phyloP scores from a whole-genome alignment of 2,329 filamentous ascomycete species.

The Trichoderma hamatum region DNA sequence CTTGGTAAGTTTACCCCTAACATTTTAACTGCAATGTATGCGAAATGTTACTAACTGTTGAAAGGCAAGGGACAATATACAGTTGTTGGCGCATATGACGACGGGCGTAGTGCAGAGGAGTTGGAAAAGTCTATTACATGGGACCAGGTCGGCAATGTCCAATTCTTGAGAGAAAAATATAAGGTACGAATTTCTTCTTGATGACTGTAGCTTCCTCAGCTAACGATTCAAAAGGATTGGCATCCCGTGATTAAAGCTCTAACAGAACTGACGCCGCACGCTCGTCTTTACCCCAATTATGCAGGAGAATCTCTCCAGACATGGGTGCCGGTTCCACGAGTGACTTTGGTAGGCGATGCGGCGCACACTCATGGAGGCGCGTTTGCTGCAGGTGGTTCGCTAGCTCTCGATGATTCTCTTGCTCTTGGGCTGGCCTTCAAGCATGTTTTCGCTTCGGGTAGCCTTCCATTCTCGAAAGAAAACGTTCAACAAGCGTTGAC shows the following conservation, averaged over 20 bases:
- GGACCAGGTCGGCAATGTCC: slow-evolving; percentile 43
- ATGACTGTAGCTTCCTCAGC: background rate
- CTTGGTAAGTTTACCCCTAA: slow-evolving; percentile 36
- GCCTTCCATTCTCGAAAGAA: background rate
- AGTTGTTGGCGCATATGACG: slow-evolving; percentile 47
- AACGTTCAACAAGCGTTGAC: slow-evolving; percentile 3
- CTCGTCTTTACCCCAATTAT: slow-evolving; percentile 48
- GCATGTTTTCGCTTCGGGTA: background rate
- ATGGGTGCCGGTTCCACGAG: slow-evolving; percentile 39
- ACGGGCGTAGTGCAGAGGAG: slow-evolving; percentile 38
- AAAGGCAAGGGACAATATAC: slow-evolving; percentile 43
- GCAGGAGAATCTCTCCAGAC: slow-evolving; percentile 43
- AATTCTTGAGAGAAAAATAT: slow-evolving; percentile 41
- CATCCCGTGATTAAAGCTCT: slow-evolving; percentile 45
- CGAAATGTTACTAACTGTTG: background rate
- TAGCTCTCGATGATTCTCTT: slow-evolving; percentile 43
- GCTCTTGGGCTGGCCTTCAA: slow-evolving; percentile 19
- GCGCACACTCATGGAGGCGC: slow-evolving; percentile 47
- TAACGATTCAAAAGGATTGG: slow-evolving; percentile 38
- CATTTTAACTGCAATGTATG: background rate
- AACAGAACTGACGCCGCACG: slow-evolving; percentile 44
- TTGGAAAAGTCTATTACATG: slow-evolving; percentile 39
- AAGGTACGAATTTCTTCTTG: slow-evolving; percentile 15
- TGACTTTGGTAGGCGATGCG: slow-evolving; percentile 44
- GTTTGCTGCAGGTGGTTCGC: slow-evolving; percentile 43